A percentile compares a stretch with the other conserved stretches of the same genome.
These are phyloP conservation scores for Ogataea methanolica DNA, from an alignment of 805 yeast genomes.

Conservation along the genomic window DNA sequence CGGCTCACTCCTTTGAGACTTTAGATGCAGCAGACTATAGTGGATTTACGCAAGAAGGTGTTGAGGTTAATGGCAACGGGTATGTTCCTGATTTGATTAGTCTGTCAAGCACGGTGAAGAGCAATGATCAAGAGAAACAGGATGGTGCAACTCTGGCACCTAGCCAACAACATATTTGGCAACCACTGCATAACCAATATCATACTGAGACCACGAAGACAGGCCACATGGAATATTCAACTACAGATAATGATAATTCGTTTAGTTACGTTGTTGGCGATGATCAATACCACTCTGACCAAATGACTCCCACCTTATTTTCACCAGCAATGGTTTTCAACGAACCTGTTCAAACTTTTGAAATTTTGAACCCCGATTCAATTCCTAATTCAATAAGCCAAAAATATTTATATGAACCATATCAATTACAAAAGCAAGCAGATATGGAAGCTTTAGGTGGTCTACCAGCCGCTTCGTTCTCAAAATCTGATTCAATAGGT, in stretches of 20 bases:
- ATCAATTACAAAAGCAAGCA: not conserved
- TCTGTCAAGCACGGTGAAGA: conserved; percentile 24
- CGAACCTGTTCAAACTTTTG: conserved; percentile 23
- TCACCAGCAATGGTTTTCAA: conserved; percentile 27
- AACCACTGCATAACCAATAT: no score
- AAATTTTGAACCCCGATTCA: conserved; percentile 15
- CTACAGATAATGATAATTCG: conserved; percentile 1
- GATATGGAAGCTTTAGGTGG: not conserved
- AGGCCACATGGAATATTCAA: not conserved
- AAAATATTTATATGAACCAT: not conserved
- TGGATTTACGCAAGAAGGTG: conserved; percentile 5
- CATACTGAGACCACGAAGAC: not conserved
- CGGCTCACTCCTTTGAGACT: conserved; percentile 25
- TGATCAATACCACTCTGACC: conserved; percentile 1
- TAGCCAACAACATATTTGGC: no score
- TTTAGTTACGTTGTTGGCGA: not conserved
- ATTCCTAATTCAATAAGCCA: not conserved
- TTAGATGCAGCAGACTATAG: conserved; percentile 6
- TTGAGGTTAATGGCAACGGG: not conserved
- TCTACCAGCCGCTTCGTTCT: conserved; percentile 5
- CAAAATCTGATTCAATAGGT: conserved; percentile 7
- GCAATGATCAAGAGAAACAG: not conserved
- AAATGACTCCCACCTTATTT: conserved; percentile 26
- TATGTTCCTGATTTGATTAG: conserved; percentile 27
- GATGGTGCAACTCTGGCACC: not conserved